These are phyloP conservation scores for Euphorbia schlechtendalii DNA, from an alignment of 441 rosid genomes.

Conservation along the genomic window DNA sequence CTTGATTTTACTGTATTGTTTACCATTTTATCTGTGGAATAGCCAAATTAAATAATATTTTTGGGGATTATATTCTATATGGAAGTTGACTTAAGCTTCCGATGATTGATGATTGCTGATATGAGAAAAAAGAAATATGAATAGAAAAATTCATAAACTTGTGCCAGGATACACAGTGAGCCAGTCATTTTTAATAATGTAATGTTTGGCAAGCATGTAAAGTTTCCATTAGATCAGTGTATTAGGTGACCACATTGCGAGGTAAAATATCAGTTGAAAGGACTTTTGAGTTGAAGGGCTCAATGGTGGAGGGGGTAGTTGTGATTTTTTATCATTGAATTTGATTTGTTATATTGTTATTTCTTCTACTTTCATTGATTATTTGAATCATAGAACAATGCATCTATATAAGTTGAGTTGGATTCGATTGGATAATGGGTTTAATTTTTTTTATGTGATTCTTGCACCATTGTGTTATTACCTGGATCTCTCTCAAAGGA, in stretches of 20 bases:
- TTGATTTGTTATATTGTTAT: not conserved
- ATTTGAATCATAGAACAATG: not conserved
- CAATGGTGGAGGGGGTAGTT: not conserved
- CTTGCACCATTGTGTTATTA: too few species aligned
- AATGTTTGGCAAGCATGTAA: not conserved
- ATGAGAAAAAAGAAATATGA: not conserved
- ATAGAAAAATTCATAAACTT: not conserved
- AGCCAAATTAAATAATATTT: not conserved
- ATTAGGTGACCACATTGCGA: not conserved
- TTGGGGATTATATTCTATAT: not conserved
- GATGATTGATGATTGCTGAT: conserved; percentile 5
- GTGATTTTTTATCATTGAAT: not conserved
- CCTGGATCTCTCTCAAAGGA: too few species aligned
- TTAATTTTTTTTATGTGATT: too few species aligned
- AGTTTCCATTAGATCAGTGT: not conserved
- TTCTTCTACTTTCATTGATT: not conserved
- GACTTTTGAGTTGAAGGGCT: not conserved
- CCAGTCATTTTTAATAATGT: not conserved
- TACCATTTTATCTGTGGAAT: not conserved
- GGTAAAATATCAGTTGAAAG: not conserved
- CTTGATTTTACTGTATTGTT: not conserved
- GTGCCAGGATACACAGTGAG: not conserved
- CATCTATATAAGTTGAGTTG: not conserved
- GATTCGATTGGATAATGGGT: not conserved
- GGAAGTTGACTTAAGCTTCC: too few species aligned